Evolutionary conservation across 2,329 filamentous ascomycete species (phyloP).

Genomic region (Fusarium setosum): DNA sequence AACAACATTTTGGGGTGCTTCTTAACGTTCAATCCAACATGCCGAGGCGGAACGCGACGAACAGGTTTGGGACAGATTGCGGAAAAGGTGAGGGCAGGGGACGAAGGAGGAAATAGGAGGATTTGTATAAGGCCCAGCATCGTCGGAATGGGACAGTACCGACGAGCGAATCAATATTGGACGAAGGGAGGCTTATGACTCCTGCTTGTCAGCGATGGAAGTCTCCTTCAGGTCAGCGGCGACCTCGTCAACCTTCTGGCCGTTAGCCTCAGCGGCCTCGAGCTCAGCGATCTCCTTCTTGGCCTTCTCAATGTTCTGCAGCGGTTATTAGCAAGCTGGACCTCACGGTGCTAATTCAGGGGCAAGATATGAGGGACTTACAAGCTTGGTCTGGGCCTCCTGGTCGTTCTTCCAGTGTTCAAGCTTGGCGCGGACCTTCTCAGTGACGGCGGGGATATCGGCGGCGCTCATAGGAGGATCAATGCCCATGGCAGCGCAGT

Average conservation of each 20-base stretch:
- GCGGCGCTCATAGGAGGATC: conserved; percentile 88
- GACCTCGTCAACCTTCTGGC: conserved; percentile 65
- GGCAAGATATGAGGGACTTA: conserved; percentile 60
- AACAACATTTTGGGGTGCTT: conserved; percentile 20
- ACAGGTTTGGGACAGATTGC: conserved; percentile 9
- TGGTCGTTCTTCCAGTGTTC: conserved; percentile 93
- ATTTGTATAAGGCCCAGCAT: conserved; percentile 19
- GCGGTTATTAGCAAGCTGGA: conserved; percentile 43
- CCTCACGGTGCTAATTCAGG: background rate
- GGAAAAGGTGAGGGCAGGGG: conserved; percentile 5
- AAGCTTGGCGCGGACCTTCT: conserved; percentile 94
- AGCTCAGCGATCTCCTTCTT: conserved; percentile 94
- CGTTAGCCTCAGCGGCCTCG: conserved; percentile 69
- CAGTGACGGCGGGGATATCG: conserved; percentile 81
- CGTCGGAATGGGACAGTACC: conserved; percentile 23
- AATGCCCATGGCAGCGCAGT: conserved; percentile 85
- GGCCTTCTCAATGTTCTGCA: conserved; percentile 94
- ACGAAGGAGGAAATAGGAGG: background rate
- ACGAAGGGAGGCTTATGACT: conserved; percentile 49
- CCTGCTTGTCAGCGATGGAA: conserved; percentile 64
- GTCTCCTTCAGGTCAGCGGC: conserved; percentile 63
- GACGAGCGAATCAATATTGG: conserved; percentile 11
- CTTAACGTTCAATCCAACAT: conserved; percentile 16
- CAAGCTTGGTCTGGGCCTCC: conserved; percentile 88
- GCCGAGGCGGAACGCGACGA: conserved; percentile 17